Base-by-base conservation (phyloP, 2,329 filamentous ascomycete species). In the Hypoxylon sp. region DNA sequence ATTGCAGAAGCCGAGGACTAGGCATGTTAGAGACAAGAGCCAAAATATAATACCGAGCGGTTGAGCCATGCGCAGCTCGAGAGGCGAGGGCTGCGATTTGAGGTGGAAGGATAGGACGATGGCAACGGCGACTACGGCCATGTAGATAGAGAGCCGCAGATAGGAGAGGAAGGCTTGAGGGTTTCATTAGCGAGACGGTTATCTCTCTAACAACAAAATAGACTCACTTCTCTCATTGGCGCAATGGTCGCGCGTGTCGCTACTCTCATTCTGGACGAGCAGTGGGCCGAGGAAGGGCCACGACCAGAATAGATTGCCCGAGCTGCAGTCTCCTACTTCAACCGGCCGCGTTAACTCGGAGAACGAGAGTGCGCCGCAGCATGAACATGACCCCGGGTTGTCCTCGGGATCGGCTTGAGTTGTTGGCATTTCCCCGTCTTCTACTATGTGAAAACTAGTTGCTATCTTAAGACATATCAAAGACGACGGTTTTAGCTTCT, bases 61-160 rank as follows among this genome's bases (percentile, higher is more conserved):
- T 68, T 92, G 85, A 0, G 96, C 91, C 81, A 98, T 90, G 48
- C 87, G 88, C 66, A 89, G 84, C 82, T 99, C 96, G 13, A 93
- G 79, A 0, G 83, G 77, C 0, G 89, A 88, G 0, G 96, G 93
- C 74, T 90, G 82, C 17, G 85, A 84, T 77, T 94, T 95, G 55
- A 99, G 86, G 77, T 99, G 95, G 79, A 99, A 99, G 13, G 93
- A 97, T 56, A 98, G 86, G 8, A 97, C 90, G 73, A 99, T 97
- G 56, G 96, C 95, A 33, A 97, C 88, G 30, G 93, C 89, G 7
- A 98, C 94, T 57, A 99, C 85, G 71, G 94, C 90, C 88, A 98
- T 95, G 82, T 97, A 97, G 74, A 97, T 89, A 33, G 92, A 91
- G 1, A 98, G 87, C 3, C 95, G 90, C 20, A 98, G 89, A 87